Evolutionary conservation across 2,329 filamentous ascomycete genomes (phyloP).

Genomic region (Stagonosporopsis rhizophila): DNA sequence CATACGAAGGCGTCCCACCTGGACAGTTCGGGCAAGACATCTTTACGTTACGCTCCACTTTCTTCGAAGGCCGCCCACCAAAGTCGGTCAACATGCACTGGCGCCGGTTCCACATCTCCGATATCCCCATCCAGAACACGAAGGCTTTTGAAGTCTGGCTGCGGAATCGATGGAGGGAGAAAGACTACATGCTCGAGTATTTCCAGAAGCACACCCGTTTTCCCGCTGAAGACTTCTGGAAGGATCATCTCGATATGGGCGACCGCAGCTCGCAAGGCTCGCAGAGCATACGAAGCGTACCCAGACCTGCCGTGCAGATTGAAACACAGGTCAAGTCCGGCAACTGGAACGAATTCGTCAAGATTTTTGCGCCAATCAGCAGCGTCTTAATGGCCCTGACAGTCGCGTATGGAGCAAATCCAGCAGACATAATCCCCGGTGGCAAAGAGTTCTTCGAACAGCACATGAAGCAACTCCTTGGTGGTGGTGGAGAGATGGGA

Average conservation of each 20-base stretch:
- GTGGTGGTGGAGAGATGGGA: slow-evolving; percentile 42
- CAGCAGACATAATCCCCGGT: slow-evolving; percentile 45
- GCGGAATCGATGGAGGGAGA: slow-evolving; percentile 85
- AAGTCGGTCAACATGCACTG: slow-evolving; percentile 98
- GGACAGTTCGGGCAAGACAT: slow-evolving; percentile 85
- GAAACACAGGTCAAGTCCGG: slow-evolving; percentile 58
- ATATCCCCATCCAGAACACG: slow-evolving; percentile 79
- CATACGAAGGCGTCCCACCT: slow-evolving; percentile 84
- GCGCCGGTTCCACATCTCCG: slow-evolving; percentile 80
- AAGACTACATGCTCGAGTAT: slow-evolving; percentile 86
- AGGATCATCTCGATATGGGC: slow-evolving; percentile 49
- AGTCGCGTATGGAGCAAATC: slow-evolving; percentile 52
- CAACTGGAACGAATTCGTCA: slow-evolving; percentile 60
- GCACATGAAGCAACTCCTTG: slow-evolving; percentile 42
- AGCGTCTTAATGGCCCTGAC: slow-evolving; percentile 58
- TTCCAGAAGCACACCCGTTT: slow-evolving; percentile 78
- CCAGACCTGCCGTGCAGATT: slow-evolving; percentile 52
- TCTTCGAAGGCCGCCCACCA: slow-evolving; percentile 85
- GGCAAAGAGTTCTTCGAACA: slow-evolving; percentile 46
- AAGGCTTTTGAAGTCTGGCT: slow-evolving; percentile 86
- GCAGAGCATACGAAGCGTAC: slow-evolving; percentile 44
- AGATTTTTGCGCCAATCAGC: slow-evolving; percentile 60
- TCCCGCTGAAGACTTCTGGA: slow-evolving; percentile 68
- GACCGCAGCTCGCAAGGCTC: slow-evolving; percentile 42
- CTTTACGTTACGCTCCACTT: slow-evolving; percentile 86